Evolutionary conservation across 2,329 filamentous ascomycete species (phyloP), one percentile per base, ranked within the genome.

Genomic region (Penicillium sp.): DNA sequence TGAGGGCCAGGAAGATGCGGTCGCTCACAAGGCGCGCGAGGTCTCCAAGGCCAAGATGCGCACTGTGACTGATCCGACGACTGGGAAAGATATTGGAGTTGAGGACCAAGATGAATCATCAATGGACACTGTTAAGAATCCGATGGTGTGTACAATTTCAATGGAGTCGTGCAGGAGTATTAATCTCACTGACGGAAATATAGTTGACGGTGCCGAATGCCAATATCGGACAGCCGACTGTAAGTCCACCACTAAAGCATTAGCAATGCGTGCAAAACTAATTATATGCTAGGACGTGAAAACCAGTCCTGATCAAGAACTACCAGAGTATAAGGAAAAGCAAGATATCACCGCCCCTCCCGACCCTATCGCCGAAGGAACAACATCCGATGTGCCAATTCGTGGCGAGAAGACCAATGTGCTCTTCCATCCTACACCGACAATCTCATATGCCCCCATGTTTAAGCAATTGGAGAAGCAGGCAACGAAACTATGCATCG

Each of bases 401-500:
- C 90, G 93, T 70, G 93, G 93, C 68, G 93, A 98, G 72, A 97
- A 95, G 82, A 98, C 95, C 3, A 97, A 96, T 61, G 88, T 98
- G 19, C 83, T 97, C 29, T 98, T 98, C 75, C 93, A 97, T 74
- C 93, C 95, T 16, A 98, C 93, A 0, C 93, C 93, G 0, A 90
- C 89, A 0, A 84, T 96, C 64, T 91, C 88, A 78, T 96, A 91
- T 70, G 91, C 96, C 74, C 91, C 93, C 4, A 96, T 92, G 84
- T 97, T 90, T 71, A 84, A 81, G 21, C 76, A 84, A 13, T 75
- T 97, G 56, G 91, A 98, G 76, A 84, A 85, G 63, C 85, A 88
- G 10, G 90, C 89, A n/a, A 86, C 85, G 46, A 78, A 85, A 0
- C 76, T 97, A 4, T 90, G 89, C 63, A 78, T 82, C 11, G 88